phyloP scores from a whole-genome alignment of 1,284 basidiomycete species.

The Leccinum colubrinum region DNA sequence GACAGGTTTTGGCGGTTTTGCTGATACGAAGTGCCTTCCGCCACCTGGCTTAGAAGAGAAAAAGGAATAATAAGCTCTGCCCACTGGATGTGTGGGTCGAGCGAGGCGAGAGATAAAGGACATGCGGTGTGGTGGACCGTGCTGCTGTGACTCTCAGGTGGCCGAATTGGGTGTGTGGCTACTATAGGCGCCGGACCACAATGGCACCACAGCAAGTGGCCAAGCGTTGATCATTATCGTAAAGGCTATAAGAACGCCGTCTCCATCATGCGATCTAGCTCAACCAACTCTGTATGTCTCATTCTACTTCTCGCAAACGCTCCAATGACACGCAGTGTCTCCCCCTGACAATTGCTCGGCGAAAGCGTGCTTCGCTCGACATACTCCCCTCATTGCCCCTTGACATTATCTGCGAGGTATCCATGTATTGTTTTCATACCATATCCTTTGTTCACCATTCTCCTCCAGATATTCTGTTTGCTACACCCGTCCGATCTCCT shows the following conservation, averaged over 20 bases:
- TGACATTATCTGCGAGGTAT: constrained; percentile 27
- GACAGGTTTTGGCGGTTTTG: constrained; percentile 60
- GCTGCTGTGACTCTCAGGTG: neutral
- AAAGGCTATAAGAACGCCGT: constrained; percentile 6
- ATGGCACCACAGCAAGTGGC: neutral
- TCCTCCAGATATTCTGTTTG: constrained; percentile 27
- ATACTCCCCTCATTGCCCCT: constrained; percentile 25
- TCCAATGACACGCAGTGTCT: neutral
- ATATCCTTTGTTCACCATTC: neutral
- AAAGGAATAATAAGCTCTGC: constrained; percentile 70
- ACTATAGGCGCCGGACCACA: neutral
- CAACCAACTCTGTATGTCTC: constrained; percentile 12
- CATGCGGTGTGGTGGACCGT: constrained; percentile 26
- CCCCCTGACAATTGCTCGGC: neutral
- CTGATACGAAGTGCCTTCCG: constrained; percentile 69
- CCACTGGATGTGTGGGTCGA: constrained; percentile 32
- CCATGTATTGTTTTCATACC: neutral
- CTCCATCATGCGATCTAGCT: neutral
- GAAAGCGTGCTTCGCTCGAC: constrained; percentile 24
- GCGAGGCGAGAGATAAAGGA: constrained; percentile 49
- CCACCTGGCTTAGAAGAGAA: constrained; percentile 76
- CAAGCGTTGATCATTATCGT: neutral
- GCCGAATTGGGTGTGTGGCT: neutral
- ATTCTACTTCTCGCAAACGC: neutral
- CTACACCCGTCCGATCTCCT: constrained; percentile 32